phyloP scores from a whole-genome alignment of 2,329 filamentous ascomycete genomes.

The Lachnellula arida region DNA sequence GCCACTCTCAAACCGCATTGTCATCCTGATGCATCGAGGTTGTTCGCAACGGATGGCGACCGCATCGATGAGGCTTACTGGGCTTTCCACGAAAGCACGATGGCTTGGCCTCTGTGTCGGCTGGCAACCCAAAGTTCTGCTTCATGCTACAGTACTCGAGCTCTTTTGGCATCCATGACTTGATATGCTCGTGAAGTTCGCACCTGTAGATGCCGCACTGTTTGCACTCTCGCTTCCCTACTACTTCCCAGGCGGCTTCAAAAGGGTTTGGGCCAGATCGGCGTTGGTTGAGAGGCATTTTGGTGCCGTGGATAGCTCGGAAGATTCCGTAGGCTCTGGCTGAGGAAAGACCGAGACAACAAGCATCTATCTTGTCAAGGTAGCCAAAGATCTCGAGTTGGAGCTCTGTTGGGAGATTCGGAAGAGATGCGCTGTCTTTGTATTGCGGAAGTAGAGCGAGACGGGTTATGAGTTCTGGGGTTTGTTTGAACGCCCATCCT shows the following conservation, averaged over 20 bases:
- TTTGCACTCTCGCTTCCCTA: conserved; percentile 57
- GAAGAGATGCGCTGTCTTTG: conserved; percentile 30
- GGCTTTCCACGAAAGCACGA: conserved; percentile 58
- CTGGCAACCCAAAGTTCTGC: conserved; percentile 49
- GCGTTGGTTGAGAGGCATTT: conserved; percentile 51
- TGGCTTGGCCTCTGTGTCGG: conserved; percentile 42
- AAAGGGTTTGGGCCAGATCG: conserved; percentile 58
- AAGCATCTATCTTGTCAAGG: conserved; percentile 60
- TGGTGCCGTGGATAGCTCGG: conserved; percentile 47
- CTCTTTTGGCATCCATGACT: conserved; percentile 52
- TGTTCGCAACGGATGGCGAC: conserved; percentile 42
- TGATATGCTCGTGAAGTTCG: conserved; percentile 59
- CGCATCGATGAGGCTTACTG: conserved; percentile 53
- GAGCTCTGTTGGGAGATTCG: conserved; percentile 53
- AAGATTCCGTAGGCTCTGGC: conserved; percentile 55
- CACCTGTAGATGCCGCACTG: conserved; percentile 58
- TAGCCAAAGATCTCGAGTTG: conserved; percentile 58
- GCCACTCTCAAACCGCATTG: neutral
- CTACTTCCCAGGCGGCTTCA: conserved; percentile 59
- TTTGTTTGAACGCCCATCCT: conserved; percentile 20
- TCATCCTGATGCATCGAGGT: conserved; percentile 25
- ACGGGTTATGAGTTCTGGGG: conserved; percentile 20
- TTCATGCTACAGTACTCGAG: conserved; percentile 58
- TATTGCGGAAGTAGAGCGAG: conserved; percentile 13
- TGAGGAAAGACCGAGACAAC: conserved; percentile 56